These are phyloP conservation scores for Crithidia thermophila DNA, from an alignment of 208 protist species.

Conservation along the genomic window DNA sequence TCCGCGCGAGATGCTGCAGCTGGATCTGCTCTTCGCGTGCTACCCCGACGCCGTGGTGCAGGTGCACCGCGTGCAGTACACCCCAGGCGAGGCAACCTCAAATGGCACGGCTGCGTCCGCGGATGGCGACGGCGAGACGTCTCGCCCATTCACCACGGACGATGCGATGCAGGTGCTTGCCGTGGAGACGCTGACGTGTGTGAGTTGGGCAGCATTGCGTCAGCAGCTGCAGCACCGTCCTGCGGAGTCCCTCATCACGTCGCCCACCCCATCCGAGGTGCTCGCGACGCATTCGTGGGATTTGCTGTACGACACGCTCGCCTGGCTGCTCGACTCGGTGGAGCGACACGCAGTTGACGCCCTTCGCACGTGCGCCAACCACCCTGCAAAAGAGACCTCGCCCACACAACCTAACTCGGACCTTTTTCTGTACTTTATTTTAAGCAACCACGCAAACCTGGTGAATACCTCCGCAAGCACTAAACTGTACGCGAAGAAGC, in stretches of 20 bases:
- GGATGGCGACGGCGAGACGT: not conserved
- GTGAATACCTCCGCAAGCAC: conserved; percentile 27
- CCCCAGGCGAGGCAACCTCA: not conserved
- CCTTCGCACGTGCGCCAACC: conserved; percentile 2
- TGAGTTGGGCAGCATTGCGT: conserved; percentile 17
- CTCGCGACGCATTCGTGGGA: conserved; percentile 32
- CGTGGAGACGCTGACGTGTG: conserved; percentile 23
- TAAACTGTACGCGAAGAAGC: conserved; percentile 17
- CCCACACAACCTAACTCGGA: not conserved
- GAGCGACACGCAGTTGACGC: conserved; percentile 22
- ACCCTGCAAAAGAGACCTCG: too few relatives aligned
- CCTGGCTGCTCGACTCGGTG: conserved; percentile 27
- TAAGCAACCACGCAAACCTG: conserved; percentile 37
- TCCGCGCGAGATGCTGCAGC: conserved; percentile 51
- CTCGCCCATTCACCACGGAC: too few relatives aligned
- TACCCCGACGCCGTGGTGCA: conserved; percentile 53
- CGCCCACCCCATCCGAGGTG: conserved; percentile 27
- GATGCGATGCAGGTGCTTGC: conserved; percentile 24
- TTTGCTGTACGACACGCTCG: conserved; percentile 34
- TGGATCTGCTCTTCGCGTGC: conserved; percentile 57
- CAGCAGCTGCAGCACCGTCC: conserved; percentile 21
- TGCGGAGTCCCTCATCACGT: conserved; percentile 23
- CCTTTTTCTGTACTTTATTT: conserved; percentile 26
- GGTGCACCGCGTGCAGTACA: conserved; percentile 56
- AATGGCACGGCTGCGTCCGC: not conserved